A percentile compares a stretch with the other conserved stretches of the same genome.
These are phyloP conservation scores for Capsella bursapastoris DNA, from an alignment of 345 rosid genomes.

Conservation along the genomic window DNA sequence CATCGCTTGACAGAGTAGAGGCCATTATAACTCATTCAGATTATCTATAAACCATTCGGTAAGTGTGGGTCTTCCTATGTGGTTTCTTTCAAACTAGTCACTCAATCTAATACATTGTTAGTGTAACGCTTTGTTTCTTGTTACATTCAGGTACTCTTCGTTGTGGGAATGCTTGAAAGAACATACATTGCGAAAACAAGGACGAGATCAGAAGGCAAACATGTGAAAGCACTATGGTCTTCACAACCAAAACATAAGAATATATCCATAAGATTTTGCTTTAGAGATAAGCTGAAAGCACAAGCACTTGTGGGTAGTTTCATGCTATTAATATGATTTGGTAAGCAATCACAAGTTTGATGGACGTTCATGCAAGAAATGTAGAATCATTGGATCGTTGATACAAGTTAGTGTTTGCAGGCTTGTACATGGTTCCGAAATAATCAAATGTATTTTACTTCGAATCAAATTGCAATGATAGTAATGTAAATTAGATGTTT, in stretches of 20 bases:
- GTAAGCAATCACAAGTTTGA: constrained; percentile 3
- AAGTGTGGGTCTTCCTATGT: constrained; percentile 3
- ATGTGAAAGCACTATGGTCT: neutral
- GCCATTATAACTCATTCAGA: constrained; percentile 64
- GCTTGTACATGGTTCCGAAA: no score
- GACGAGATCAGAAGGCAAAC: constrained; percentile 24
- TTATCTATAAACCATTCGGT: constrained; percentile 18
- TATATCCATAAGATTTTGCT: constrained; percentile 14
- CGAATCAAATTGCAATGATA: no score
- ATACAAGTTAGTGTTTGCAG: neutral
- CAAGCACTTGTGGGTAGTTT: neutral
- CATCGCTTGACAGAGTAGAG: constrained; percentile 88
- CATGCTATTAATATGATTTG: constrained; percentile 10
- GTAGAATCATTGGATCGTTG: neutral
- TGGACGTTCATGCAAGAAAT: neutral
- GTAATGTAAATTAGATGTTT: no score
- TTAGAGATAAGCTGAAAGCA: neutral
- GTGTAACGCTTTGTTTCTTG: neutral
- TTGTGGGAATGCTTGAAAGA: constrained; percentile 17
- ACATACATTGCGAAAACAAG: constrained; percentile 11
- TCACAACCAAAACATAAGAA: constrained; percentile 7
- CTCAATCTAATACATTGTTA: constrained; percentile 4
- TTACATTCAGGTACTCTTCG: constrained; percentile 22
- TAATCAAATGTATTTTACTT: no score
- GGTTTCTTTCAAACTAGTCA: constrained; percentile 20